Conservation (phyloP, 306 rosid genomes). For the Ormosia semicastrata region DNA sequence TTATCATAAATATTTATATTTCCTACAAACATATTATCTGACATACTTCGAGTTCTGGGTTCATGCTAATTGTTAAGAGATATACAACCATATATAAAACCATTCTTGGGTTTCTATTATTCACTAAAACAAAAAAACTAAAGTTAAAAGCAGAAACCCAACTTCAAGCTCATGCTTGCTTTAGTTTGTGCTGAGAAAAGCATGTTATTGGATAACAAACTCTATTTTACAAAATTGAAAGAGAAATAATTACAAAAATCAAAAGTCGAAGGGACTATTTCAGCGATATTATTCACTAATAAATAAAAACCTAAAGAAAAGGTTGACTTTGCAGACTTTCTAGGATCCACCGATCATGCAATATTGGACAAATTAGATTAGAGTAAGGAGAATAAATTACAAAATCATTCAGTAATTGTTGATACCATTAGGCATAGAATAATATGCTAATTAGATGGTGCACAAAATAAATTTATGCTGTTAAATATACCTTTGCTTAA, state of each 20-base stretch:
- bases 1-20: background rate
- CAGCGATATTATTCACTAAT: background rate
- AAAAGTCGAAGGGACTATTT: background rate
- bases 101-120: too few species aligned
- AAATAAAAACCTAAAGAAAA: background rate
- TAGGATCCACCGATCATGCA: background rate
- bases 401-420: conserved; percentile 7
- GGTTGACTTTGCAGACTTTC: background rate
- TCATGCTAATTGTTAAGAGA: background rate
- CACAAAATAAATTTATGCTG: background rate
- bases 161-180: too few species aligned
- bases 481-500: background rate
- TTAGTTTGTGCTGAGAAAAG: background rate
- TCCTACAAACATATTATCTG: background rate
- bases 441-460: background rate
- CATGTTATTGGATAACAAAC: background rate
- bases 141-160: too few species aligned
- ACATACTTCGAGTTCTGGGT: background rate
- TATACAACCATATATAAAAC: too few species aligned
- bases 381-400: background rate
- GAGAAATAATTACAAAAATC: background rate
- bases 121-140: too few species aligned
- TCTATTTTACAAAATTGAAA: background rate
- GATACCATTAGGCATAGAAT: background rate
- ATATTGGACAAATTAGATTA: background rate